Conservation (phyloP, 306 rosid genomes). For the Dalbergia cochinchinensis region DNA sequence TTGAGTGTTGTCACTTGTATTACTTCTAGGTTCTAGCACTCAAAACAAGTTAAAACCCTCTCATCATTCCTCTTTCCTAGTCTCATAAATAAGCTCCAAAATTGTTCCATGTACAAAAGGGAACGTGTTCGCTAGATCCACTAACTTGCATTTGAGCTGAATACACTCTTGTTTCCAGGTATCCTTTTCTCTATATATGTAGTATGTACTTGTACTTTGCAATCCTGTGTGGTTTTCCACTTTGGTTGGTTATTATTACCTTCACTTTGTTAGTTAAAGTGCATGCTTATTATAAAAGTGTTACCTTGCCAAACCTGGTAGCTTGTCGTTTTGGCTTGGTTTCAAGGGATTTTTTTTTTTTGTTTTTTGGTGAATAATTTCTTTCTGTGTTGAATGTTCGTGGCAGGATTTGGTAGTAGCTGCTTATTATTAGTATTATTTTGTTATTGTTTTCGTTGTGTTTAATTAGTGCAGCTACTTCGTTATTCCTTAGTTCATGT, state of each 20-base stretch:
- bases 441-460: too few species aligned
- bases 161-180: conserved; percentile 6
- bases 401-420: too few species aligned
- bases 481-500: too few species aligned
- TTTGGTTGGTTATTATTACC: not conserved
- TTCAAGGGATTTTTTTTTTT: not conserved
- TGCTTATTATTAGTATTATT: too few species aligned
- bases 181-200: not conserved
- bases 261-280: too few species aligned
- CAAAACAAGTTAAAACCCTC: not conserved
- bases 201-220: not conserved
- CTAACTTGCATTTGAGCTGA: conserved; percentile 8
- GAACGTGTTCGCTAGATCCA: conserved; percentile 6
- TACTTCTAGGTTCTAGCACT: not conserved
- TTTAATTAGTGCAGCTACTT: too few species aligned
- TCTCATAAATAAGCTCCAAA: not conserved
- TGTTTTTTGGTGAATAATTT: not conserved
- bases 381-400: too few species aligned
- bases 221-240: not conserved
- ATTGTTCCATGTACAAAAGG: not conserved
- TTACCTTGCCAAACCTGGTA: not conserved
- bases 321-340: not conserved
- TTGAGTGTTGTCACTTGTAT: conserved; percentile 4
- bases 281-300: too few species aligned
- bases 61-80: not conserved